Evolutionary conservation across 306 rosid genomes (phyloP).

Genomic region (Cucurbita maxima): DNA sequence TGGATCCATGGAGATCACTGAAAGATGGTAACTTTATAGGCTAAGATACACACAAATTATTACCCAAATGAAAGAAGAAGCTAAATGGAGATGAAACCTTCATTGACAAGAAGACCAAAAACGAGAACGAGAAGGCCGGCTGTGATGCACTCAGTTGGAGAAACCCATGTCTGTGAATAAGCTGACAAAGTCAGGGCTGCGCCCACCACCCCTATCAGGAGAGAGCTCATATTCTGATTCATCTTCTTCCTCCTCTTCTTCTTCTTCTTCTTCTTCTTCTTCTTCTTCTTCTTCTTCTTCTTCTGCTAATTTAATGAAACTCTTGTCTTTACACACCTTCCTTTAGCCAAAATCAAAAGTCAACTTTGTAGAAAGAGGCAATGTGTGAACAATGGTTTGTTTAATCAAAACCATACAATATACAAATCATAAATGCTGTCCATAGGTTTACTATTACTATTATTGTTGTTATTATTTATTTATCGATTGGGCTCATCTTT

Average conservation of each 20-base stretch:
- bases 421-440: too few relatives aligned
- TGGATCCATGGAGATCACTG: not conserved
- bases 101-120: constrained; percentile 54
- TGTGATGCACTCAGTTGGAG: constrained; percentile 45
- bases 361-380: not conserved
- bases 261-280: not conserved
- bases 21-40: too few relatives aligned
- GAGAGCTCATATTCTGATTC: constrained; percentile 34
- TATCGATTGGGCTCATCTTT: too few relatives aligned
- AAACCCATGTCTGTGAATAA: constrained; percentile 43
- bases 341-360: not conserved
- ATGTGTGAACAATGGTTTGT: not conserved
- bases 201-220: constrained; percentile 58
- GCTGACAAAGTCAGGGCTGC: constrained; percentile 52
- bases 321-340: not conserved
- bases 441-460: too few relatives aligned
- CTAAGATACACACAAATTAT: too few relatives aligned
- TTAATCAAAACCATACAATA: not conserved
- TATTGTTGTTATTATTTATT: too few relatives aligned
- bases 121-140: constrained; percentile 58
- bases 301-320: not conserved
- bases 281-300: not conserved
- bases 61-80: not conserved
- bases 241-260: constrained; percentile 12
- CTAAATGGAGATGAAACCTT: constrained; percentile 57